phyloP scores from a whole-genome alignment of 1,284 basidiomycete genomes.

The Testicularia cyperi region DNA sequence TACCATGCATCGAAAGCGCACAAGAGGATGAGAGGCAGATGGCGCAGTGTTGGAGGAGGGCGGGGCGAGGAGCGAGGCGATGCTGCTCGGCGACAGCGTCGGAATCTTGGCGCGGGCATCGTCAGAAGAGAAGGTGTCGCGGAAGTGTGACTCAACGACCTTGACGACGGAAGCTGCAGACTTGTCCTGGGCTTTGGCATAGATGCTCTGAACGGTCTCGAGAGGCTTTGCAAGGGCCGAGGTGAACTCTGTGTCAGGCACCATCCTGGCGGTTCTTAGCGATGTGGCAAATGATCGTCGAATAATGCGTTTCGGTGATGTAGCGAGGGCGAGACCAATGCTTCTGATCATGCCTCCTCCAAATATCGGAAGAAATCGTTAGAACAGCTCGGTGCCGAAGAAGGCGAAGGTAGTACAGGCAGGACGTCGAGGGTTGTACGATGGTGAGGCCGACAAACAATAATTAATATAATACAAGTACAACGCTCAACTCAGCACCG shows the following conservation, averaged over 20 bases:
- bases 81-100: slow-evolving; percentile 12
- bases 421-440: too few relatives aligned
- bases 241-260: slow-evolving; percentile 42
- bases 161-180: slow-evolving; percentile 20
- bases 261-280: slow-evolving; percentile 24
- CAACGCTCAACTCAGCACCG: too few relatives aligned
- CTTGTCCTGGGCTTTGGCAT: slow-evolving; percentile 21
- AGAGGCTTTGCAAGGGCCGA: slow-evolving; percentile 31
- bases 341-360: too few relatives aligned
- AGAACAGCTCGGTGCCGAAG: too few relatives aligned
- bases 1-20: slow-evolving; percentile 59
- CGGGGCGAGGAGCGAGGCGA: slow-evolving; percentile 4
- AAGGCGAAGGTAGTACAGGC: too few relatives aligned
- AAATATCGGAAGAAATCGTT: too few relatives aligned
- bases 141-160: slow-evolving; percentile 31
- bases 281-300: too few relatives aligned
- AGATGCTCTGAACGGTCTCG: slow-evolving; percentile 33
- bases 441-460: too few relatives aligned
- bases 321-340: too few relatives aligned
- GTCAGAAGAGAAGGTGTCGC: slow-evolving; percentile 17
- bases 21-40: slow-evolving; percentile 44
- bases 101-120: slow-evolving; percentile 37
- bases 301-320: too few relatives aligned
- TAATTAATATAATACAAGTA: too few relatives aligned
- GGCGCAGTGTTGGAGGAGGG: not conserved